Evolutionary conservation across 441 rosid genomes (phyloP).

Genomic region (Populus trichocarpa): DNA sequence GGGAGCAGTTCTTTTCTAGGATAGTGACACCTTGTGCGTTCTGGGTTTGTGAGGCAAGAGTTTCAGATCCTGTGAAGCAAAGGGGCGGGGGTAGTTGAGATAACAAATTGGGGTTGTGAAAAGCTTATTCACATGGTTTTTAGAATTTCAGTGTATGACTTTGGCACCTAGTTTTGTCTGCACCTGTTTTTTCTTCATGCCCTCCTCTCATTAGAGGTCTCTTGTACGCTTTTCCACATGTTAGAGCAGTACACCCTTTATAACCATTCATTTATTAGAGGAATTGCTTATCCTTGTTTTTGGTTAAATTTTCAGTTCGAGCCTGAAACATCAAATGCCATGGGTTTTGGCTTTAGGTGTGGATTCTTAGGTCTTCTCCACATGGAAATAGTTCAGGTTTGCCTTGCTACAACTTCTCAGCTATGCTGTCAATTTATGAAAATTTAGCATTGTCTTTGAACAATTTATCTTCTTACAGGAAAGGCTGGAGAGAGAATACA

Average conservation of each 20-base stretch:
- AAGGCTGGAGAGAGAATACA: constrained; percentile 98
- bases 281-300: constrained; percentile 10
- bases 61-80: neutral
- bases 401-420: constrained; percentile 12
- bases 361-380: constrained; percentile 99
- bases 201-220: neutral
- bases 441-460: constrained; percentile 10
- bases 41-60: neutral
- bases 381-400: constrained; percentile 99
- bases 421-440: constrained; percentile 9
- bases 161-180: neutral
- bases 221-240: neutral
- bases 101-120: neutral
- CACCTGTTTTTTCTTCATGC: neutral
- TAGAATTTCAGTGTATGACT: neutral
- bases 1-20: neutral
- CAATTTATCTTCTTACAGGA: constrained; percentile 51
- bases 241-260: neutral
- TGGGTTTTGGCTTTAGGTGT: constrained; percentile 99
- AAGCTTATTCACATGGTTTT: neutral
- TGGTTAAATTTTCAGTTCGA: constrained; percentile 64
- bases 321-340: constrained; percentile 96
- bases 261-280: neutral
- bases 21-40: neutral
- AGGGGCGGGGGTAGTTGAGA: neutral